Base-by-base conservation (phyloP, 1,139 yeast species). In the Blastobotrys niveus region DNA sequence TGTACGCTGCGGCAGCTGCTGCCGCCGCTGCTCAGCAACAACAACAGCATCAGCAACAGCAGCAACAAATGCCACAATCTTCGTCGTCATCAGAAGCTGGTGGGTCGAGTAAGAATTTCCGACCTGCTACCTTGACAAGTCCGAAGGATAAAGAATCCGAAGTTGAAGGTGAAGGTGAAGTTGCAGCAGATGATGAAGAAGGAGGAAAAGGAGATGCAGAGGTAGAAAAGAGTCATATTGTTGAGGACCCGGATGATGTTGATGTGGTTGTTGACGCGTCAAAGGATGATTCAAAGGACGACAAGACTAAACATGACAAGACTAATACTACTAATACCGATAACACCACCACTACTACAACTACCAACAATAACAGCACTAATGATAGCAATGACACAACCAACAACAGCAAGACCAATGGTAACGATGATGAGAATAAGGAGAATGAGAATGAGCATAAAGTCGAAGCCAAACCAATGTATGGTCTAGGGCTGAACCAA, bases 401-500 rank as follows among this genome's bases (percentile, higher is more conserved):
- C n/a, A n/a, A n/a, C n/a, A 24, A 34, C 10, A 34, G 17, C 12
- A 27, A 34, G 26, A 21, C 14, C 18, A 15, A 15, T 3, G 9
- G 14, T 2, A 18, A 4, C 3, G 25, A 18, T 17, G 27, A 15
- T 10, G 26, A 22, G 12, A 32, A 33, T 26, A 34, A 34, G 14
- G 34, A 33, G 12, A 30, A 30, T 7, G 29, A 38, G 15, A n/a
- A 14, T 25, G 22, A 17, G 6, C 10, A 30, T 26, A 3, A 15
- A 10, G 25, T 14, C 29, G 17, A 15, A 29, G 37, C 32, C 20
- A 34, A 34, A 18, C 27, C 38, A 31, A 34, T 46, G 8, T 33
- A 34, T 18, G 48, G 48, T 14, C 34, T 46, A 17, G 48, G 38
- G n/a, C 18, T 34, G 27, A 34, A 34, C n/a, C 20, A 18, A 27